Base-by-base conservation (phyloP, 2,329 filamentous ascomycete genomes). In the Claviceps pusilla region DNA sequence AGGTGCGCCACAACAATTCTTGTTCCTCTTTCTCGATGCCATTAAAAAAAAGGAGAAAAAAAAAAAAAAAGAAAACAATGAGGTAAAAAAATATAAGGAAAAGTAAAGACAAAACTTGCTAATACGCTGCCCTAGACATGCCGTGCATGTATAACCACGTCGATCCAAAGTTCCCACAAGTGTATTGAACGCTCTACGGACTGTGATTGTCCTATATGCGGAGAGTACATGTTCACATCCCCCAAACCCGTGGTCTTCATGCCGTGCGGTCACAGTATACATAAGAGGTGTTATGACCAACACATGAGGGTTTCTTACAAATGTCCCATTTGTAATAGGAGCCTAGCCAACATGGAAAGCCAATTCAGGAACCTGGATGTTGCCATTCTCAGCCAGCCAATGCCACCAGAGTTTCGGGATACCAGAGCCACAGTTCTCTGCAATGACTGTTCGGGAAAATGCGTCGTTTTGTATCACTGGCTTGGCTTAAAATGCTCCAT, bases 291-390 rank as follows among this genome's bases (percentile, higher is more conserved):
- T 70, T 93, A 95, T 64, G 81, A 87, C 48, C 81, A 93, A 61
- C 87, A 95, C 66, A 90, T 94, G 75, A 84, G 84, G 62, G 83
- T 82, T 3, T 94, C 90, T 6, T 98, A 97, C 73, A 94, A 91
- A 64, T 98, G 93, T 63, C 93, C 91, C 0, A 89, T 96, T 50
- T 98, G 93, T 76, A 95, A 86, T 71, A 95, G 93, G 69, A 95
- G 87, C 59, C 85, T 95, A n/a, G 82, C 89, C 60, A 97, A 97
- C 65, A 98, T 98, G 91, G 91, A 96, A 65, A 80, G 87, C 42
- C 87, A 94, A 61, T 98, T 97, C 72, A 83, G 89, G 50, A 93
- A 93, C 61, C 72, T 97, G 39, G 91, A 96, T 63, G 80, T 89
- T 52, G 84, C 89, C 51, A 95, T 98, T 57, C 79, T 86, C 59